Conservation (phyloP, 768 basidiomycete species). For the Tubosaeta sp. region DNA sequence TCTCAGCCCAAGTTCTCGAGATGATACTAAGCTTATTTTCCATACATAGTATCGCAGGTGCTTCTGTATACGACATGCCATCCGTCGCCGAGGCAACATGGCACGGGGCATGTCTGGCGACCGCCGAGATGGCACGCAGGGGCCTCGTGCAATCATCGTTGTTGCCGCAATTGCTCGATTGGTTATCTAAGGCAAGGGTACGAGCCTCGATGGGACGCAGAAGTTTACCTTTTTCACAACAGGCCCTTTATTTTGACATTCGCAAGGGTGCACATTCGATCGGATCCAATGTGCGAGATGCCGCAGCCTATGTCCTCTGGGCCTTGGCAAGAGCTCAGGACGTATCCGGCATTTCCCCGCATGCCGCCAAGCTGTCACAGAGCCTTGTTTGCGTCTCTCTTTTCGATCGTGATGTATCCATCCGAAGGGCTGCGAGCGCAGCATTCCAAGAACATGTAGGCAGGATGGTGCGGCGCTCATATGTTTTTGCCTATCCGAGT, state of each 20-base stretch:
- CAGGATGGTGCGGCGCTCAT: constrained; percentile 60
- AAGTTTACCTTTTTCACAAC: constrained; percentile 11
- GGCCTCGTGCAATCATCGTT: constrained; percentile 59
- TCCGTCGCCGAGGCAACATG: constrained; percentile 82
- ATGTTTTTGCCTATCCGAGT: constrained; percentile 2
- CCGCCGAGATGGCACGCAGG: constrained; percentile 88
- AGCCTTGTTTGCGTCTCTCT: constrained; percentile 74
- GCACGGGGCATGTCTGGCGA: constrained; percentile 92
- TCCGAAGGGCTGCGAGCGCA: constrained; percentile 93
- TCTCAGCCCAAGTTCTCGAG: constrained; percentile 77
- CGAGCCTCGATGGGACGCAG: constrained; percentile 4
- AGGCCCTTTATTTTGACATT: constrained; percentile 92
- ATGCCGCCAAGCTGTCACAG: constrained; percentile 63
- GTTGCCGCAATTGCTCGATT: constrained; percentile 63
- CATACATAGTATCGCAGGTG: constrained; percentile 64
- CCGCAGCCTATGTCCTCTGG: constrained; percentile 93
- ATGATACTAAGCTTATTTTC: constrained; percentile 73
- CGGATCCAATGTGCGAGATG: constrained; percentile 92
- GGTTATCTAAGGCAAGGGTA: constrained; percentile 69
- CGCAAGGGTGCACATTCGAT: constrained; percentile 90
- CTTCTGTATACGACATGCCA: constrained; percentile 65
- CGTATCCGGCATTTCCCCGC: constrained; percentile 50
- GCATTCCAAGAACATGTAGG: constrained; percentile 98
- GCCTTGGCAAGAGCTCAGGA: constrained; percentile 81
- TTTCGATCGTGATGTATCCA: constrained; percentile 92